Evolutionary conservation across 345 rosid genomes (phyloP).

Genomic region (Excoecaria agallocha): DNA sequence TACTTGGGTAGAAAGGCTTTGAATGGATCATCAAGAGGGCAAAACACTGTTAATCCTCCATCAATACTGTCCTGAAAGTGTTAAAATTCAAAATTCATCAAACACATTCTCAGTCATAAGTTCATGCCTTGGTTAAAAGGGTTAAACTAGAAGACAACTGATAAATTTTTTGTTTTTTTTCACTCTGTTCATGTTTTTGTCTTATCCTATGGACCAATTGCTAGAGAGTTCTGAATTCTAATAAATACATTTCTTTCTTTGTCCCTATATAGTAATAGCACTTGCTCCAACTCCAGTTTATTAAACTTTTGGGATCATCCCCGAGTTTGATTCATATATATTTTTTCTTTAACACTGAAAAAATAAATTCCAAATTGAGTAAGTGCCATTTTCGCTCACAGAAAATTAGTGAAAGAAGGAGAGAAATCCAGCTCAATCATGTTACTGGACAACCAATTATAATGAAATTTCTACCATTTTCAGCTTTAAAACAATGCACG

Average conservation of each 20-base stretch:
- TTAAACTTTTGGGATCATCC: not conserved
- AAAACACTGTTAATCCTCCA: slow-evolving; percentile 96
- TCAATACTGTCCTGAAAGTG: slow-evolving; percentile 54
- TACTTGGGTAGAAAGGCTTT: slow-evolving; percentile 72
- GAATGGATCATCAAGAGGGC: slow-evolving; percentile 86
- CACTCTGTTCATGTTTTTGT: not conserved
- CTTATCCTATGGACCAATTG: not conserved
- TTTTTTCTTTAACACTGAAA: not conserved
- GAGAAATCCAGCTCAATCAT: not conserved
- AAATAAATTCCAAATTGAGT: not conserved
- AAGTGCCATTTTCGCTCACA: not conserved
- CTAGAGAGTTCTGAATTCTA: not conserved
- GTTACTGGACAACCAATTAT: not conserved
- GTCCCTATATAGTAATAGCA: not conserved
- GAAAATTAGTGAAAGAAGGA: not conserved
- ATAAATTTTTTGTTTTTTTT: no score
- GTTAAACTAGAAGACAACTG: not conserved
- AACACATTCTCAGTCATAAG: not conserved
- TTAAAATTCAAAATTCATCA: not conserved
- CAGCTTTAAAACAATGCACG: not conserved
- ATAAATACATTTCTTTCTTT: not conserved
- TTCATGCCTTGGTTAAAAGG: not conserved
- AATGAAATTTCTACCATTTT: not conserved
- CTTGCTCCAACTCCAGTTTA: not conserved
- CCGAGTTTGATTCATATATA: not conserved